Evolutionary conservation across 2,329 filamentous ascomycete genomes (phyloP).

Genomic region (Ophiocordyceps camponoti-leonardi): DNA sequence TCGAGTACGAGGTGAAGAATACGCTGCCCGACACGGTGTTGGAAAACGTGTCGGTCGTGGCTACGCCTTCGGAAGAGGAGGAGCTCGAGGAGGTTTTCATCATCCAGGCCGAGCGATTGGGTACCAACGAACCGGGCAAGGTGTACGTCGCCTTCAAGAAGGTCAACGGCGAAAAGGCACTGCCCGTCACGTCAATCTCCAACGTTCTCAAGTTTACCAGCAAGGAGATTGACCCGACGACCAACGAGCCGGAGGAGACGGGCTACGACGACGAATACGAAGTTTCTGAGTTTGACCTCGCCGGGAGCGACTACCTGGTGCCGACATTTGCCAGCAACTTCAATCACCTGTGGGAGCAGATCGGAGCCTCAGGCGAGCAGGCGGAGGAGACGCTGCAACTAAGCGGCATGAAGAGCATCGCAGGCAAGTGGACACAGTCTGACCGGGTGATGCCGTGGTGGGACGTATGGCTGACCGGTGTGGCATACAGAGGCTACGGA

Average conservation of each 20-base stretch:
- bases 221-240: constrained; percentile 93
- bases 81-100: constrained; percentile 85
- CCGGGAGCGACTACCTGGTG: constrained; percentile 83
- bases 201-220: constrained; percentile 93
- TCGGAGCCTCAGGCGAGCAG: constrained; percentile 76
- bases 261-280: constrained; percentile 98
- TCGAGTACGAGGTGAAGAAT: constrained; percentile 97
- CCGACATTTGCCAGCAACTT: constrained; percentile 92
- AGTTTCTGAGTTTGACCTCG: constrained; percentile 80
- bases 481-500: constrained; percentile 64
- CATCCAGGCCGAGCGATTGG: constrained; percentile 68
- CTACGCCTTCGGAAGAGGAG: constrained; percentile 65
- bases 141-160: constrained; percentile 94
- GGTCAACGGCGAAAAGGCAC: constrained; percentile 53
- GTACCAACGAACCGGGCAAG: constrained; percentile 74
- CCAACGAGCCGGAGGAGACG: constrained; percentile 75
- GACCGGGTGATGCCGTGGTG: too few relatives aligned
- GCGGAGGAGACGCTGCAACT: constrained; percentile 83
- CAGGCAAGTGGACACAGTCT: constrained; percentile 41
- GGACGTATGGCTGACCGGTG: neutral
- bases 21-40: constrained; percentile 81
- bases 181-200: constrained; percentile 67
- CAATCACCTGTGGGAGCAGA: constrained; percentile 87
- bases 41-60: constrained; percentile 73
- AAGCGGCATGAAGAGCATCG: constrained; percentile 76